phyloP scores from a whole-genome alignment of 176 grass and related monocot species.

The Poa pratensis region DNA sequence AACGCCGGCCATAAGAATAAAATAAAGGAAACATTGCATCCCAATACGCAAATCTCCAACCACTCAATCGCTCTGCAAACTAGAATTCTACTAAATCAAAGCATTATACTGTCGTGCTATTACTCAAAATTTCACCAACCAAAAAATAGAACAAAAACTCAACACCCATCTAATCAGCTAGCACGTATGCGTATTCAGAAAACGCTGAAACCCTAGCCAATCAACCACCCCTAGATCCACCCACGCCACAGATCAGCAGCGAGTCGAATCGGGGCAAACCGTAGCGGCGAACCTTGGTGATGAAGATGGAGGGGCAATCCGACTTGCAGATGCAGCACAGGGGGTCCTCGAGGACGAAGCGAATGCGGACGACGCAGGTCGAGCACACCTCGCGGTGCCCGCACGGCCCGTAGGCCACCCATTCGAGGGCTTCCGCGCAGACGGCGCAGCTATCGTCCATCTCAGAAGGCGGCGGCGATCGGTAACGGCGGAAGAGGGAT shows the following conservation, averaged over 20 bases:
- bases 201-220: conserved; percentile 27
- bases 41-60: not conserved
- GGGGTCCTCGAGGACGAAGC: conserved; percentile 71
- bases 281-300: conserved; percentile 73
- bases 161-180: not conserved
- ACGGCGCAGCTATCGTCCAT: conserved; percentile 94
- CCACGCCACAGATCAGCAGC: conserved; percentile 18
- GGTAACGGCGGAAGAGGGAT: not conserved
- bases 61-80: not conserved
- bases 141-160: not conserved
- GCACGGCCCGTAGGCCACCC: conserved; percentile 88
- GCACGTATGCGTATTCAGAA: not conserved
- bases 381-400: conserved; percentile 94
- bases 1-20: not conserved
- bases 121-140: conserved; percentile 4
- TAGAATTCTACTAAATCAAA: conserved; percentile 20
- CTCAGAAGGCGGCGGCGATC: not conserved
- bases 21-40: conserved; percentile 7
- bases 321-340: conserved; percentile 97
- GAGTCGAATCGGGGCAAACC: not conserved
- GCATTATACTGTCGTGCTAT: not conserved
- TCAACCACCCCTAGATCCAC: conserved; percentile 36
- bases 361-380: conserved; percentile 84
- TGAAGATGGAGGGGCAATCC: conserved; percentile 62
- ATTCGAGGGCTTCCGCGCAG: conserved; percentile 81